Evolutionary conservation across 2,329 filamentous ascomycete species (phyloP), one percentile per base, ranked within the genome.

Genomic region (Ceratocystis alfenasii): DNA sequence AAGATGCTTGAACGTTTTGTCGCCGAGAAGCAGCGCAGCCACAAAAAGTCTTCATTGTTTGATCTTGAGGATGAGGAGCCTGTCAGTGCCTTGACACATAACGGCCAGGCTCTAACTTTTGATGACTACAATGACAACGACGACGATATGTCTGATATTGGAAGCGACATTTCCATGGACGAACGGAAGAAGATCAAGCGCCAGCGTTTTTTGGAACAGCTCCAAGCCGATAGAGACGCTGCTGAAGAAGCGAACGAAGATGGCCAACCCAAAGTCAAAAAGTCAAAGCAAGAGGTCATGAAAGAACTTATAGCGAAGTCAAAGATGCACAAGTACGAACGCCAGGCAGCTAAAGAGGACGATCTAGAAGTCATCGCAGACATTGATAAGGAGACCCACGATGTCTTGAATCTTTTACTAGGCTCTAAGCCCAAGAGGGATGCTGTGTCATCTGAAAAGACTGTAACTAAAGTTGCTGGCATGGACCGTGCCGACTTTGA

Each of bases 261-360:
- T 45, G 80, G 80, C 22, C 78, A 86, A 69, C 91, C 90, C 0
- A 88, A 93, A 71, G 83, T 87, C 67, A 96, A 96, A 75, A 99
- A 96, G 78, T 87, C 87, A 2, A 97, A 96, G 77, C 89, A 94
- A 65, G 94, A 99, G 75, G 89, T 99, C 62, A 96, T 97, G 90
- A 88, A 96, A 72, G 95, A 99, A 75, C 82, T 99, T 68, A 96
- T 99, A 70, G 90, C 92, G 68, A 99, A 99, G 76, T 97, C 93
- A 0, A 99, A 99, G 74, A 81, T 89, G 69, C 83, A 96, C 81
- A 97, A 96, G 76, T 92, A 93, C 73, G 92, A 97, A 76, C 86
- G 94, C 50, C 94, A 99, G 75, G 87, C 90, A 68, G 85, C 85
- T 33, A 96, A 96, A 73, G 94, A 97, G 68, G 90, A 94, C 62